Conservation (phyloP, 192 early-diverging fungal species). For the Spizellomyces sp. region DNA sequence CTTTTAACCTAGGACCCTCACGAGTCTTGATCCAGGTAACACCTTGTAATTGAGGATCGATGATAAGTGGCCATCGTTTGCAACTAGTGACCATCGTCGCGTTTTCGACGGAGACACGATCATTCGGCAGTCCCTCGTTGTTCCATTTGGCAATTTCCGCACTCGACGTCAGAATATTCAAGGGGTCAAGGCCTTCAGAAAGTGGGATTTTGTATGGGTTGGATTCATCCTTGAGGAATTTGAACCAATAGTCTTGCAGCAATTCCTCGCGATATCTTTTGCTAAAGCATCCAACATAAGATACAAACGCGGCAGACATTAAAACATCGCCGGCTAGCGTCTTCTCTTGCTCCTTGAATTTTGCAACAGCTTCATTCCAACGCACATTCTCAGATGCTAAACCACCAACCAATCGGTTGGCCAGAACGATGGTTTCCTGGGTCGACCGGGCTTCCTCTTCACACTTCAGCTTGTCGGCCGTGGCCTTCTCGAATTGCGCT, state of each 20-base stretch:
- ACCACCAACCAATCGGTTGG: slow-evolving; percentile 65
- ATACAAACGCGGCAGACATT: slow-evolving; percentile 62
- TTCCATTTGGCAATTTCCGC: slow-evolving; percentile 69
- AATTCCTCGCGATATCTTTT: slow-evolving; percentile 64
- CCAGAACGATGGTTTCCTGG: slow-evolving; percentile 64
- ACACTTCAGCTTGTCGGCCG: slow-evolving; percentile 62
- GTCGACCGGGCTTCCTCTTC: slow-evolving; percentile 67
- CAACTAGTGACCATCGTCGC: slow-evolving; percentile 64
- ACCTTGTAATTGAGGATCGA: slow-evolving; percentile 70
- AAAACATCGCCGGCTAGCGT: slow-evolving; percentile 65
- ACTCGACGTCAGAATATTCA: slow-evolving; percentile 59
- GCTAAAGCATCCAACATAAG: slow-evolving; percentile 69
- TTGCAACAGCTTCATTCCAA: slow-evolving; percentile 65
- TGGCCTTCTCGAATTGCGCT: slow-evolving; percentile 69
- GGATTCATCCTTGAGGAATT: slow-evolving; percentile 45
- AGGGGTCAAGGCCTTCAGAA: slow-evolving; percentile 58
- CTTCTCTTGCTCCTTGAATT: slow-evolving; percentile 70
- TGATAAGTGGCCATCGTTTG: slow-evolving; percentile 69
- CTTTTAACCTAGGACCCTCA: slow-evolving; percentile 56
- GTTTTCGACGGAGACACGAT: slow-evolving; percentile 65
- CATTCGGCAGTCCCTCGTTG: slow-evolving; percentile 67
- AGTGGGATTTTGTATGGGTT: slow-evolving; percentile 54
- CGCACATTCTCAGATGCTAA: slow-evolving; percentile 70
- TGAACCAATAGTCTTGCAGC: slow-evolving; percentile 59
- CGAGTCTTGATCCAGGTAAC: slow-evolving; percentile 67